phyloP scores from a whole-genome alignment of 2,329 filamentous ascomycete species.

The Paracoccidioides brasiliensis region DNA sequence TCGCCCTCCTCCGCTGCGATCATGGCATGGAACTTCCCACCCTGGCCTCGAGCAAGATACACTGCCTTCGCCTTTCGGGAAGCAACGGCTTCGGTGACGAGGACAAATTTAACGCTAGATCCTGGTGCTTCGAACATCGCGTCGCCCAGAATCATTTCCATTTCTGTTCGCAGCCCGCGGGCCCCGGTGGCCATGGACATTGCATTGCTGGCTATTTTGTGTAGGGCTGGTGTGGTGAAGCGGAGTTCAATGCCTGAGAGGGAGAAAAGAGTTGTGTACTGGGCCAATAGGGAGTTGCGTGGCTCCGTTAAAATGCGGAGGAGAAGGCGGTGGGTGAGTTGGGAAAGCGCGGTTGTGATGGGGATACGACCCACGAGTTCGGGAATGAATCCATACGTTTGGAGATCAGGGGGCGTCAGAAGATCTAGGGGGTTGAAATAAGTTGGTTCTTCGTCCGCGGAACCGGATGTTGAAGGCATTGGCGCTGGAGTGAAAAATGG shows the following conservation, averaged over 20 bases:
- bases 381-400: constrained; percentile 81
- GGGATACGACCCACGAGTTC: constrained; percentile 94
- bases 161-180: constrained; percentile 63
- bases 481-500: constrained; percentile 48
- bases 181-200: constrained; percentile 63
- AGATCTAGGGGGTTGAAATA: constrained; percentile 54
- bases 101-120: constrained; percentile 53
- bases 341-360: constrained; percentile 72
- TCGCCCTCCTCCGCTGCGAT: constrained; percentile 39
- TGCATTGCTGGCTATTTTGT: constrained; percentile 63
- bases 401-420: constrained; percentile 60
- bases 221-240: constrained; percentile 72
- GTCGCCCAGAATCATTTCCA: constrained; percentile 65
- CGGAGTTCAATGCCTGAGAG: constrained; percentile 63
- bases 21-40: constrained; percentile 38
- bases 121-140: constrained; percentile 69
- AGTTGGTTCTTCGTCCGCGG: constrained; percentile 30
- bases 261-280: constrained; percentile 80
- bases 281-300: constrained; percentile 71
- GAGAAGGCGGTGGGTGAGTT: constrained; percentile 54
- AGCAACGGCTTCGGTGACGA: constrained; percentile 59
- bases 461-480: constrained; percentile 18
- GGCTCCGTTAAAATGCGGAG: constrained; percentile 87
- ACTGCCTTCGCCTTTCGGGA: constrained; percentile 44
- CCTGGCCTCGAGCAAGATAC: constrained; percentile 40